Evolutionary conservation across 805 yeast genomes (phyloP).

Genomic region (Candida insectorum): DNA sequence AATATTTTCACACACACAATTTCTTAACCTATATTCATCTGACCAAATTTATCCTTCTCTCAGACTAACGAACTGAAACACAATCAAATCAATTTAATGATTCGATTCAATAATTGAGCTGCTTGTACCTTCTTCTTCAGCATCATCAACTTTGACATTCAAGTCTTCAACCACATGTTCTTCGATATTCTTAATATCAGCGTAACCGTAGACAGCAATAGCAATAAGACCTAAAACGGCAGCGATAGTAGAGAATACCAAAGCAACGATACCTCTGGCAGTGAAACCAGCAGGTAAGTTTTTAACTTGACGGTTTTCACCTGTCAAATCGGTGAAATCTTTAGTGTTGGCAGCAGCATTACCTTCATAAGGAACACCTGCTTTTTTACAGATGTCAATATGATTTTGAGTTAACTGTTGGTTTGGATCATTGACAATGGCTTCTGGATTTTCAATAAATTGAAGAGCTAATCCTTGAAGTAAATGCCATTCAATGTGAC

Average conservation of each 20-base stretch:
- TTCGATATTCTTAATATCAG: conserved; percentile 73
- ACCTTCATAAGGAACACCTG: conserved; percentile 56
- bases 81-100: too few species aligned
- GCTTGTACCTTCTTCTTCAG: conserved; percentile 16
- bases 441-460: conserved; percentile 66
- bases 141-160: conserved; percentile 45
- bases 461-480: conserved; percentile 76
- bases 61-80: too few species aligned
- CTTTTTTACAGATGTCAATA: conserved; percentile 55
- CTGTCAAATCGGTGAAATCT: conserved; percentile 63
- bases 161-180: conserved; percentile 56
- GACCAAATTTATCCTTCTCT: too few species aligned
- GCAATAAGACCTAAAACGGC: conserved; percentile 79
- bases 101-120: background rate
- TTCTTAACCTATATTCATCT: conserved; percentile 14
- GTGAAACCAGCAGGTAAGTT: conserved; percentile 87
- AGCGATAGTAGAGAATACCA: conserved; percentile 84
- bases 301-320: conserved; percentile 67
- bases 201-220: conserved; percentile 80
- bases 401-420: conserved; percentile 64
- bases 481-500: conserved; percentile 85
- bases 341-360: conserved; percentile 85
- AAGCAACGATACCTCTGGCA: conserved; percentile 89
- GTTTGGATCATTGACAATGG: conserved; percentile 33
- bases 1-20: conserved; percentile 16